Percentiles rank a stretch among this genome's conserved stretches.
These are phyloP conservation scores for Alloteropsis angusta DNA, from an alignment of 202 grass and related monocot species.

Conservation along the genomic window DNA sequence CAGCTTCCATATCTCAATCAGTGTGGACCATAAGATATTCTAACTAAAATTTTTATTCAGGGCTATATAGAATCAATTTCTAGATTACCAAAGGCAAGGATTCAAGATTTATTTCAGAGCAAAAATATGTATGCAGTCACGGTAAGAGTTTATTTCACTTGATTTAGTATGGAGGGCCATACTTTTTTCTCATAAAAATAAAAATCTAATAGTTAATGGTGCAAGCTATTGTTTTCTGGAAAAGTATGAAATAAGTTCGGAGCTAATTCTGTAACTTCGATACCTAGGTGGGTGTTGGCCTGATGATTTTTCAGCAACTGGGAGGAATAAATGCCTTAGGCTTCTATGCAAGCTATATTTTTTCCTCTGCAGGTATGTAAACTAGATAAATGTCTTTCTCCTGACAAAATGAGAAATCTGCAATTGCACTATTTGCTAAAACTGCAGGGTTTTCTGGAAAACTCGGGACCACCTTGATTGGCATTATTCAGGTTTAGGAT, in stretches of 20 bases:
- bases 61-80: conserved; percentile 42
- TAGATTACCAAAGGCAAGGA: conserved; percentile 31
- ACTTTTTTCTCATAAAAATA: not conserved
- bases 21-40: not conserved
- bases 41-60: conserved; percentile 31
- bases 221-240: conserved; percentile 6
- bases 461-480: conserved; percentile 60
- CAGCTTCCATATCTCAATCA: not conserved
- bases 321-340: conserved; percentile 40
- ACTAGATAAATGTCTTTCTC: not conserved
- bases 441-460: conserved; percentile 64
- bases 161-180: not conserved
- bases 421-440: not conserved
- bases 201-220: not conserved
- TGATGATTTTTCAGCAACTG: conserved; percentile 47
- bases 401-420: not conserved
- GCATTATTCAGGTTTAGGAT: conserved; percentile 49
- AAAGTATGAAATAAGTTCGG: not conserved
- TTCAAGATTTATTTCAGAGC: conserved; percentile 54
- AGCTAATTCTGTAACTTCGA: not conserved
- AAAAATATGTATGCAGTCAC: conserved; percentile 47
- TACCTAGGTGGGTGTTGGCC: conserved; percentile 30
- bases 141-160: conserved; percentile 35
- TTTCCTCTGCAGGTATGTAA: conserved; percentile 31
- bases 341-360: conserved; percentile 36